Conservation (phyloP, 805 yeast genomes). For the Yarrowia sp. region DNA sequence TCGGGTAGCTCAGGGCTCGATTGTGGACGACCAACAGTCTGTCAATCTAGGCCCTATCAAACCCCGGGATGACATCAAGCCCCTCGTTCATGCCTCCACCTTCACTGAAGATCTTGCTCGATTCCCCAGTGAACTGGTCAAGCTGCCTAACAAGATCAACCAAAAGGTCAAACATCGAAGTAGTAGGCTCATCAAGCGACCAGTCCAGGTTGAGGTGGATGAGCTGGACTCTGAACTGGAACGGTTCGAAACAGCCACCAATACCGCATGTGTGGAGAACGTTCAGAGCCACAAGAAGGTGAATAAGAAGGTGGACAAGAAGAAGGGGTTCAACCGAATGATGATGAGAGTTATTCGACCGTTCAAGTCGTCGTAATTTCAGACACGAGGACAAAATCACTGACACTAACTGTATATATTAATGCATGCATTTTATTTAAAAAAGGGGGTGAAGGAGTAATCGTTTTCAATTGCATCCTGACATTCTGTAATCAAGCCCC, state of each 20-base stretch:
- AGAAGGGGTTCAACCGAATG: constrained; percentile 9
- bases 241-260: background rate
- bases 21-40: background rate
- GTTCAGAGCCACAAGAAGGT: background rate
- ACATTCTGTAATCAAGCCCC: too few relatives aligned
- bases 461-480: too few relatives aligned
- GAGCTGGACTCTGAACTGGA: background rate
- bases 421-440: background rate
- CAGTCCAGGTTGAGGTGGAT: background rate
- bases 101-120: background rate
- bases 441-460: too few relatives aligned
- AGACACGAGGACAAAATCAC: background rate
- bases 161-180: background rate
- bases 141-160: constrained; percentile 14
- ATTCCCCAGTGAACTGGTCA: constrained; percentile 4
- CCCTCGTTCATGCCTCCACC: background rate
- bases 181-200: background rate
- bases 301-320: background rate
- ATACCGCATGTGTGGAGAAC: constrained; percentile 1
- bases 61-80: background rate
- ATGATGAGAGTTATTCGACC: background rate
- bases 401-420: constrained; percentile 14
- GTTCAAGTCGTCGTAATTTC: background rate
- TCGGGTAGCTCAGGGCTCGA: background rate
- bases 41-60: background rate